phyloP scores from a whole-genome alignment of 331 rosid genomes.

The Ulmus americana region DNA sequence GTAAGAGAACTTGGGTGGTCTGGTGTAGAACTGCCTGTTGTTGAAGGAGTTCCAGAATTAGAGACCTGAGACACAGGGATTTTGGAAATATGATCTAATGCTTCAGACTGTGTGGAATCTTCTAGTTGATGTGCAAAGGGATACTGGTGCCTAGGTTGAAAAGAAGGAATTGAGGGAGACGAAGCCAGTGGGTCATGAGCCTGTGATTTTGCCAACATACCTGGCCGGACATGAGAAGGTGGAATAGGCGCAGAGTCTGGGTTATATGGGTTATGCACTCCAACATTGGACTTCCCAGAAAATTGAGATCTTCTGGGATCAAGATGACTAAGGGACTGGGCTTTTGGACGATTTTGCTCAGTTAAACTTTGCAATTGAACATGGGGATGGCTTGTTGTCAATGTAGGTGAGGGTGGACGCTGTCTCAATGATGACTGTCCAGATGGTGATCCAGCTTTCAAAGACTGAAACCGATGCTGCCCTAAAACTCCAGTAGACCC shows the following conservation, averaged over 20 bases:
- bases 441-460: slow-evolving; percentile 45
- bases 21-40: slow-evolving; percentile 22
- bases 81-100: slow-evolving; percentile 36
- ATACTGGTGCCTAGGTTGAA: slow-evolving; percentile 36
- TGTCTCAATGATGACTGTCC: slow-evolving; percentile 49
- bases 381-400: slow-evolving; percentile 30
- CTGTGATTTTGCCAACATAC: slow-evolving; percentile 41
- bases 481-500: slow-evolving; percentile 44
- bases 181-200: slow-evolving; percentile 43
- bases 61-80: slow-evolving; percentile 27
- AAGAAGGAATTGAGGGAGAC: slow-evolving; percentile 34
- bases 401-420: slow-evolving; percentile 40
- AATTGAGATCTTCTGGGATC: slow-evolving; percentile 42
- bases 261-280: slow-evolving; percentile 33
- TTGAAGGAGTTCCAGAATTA: slow-evolving; percentile 19
- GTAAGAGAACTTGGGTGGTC: slow-evolving; percentile 27
- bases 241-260: slow-evolving; percentile 40
- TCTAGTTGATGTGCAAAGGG: slow-evolving; percentile 34
- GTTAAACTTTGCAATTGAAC: slow-evolving; percentile 43
- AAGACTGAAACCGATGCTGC: slow-evolving; percentile 41
- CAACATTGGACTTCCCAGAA: slow-evolving; percentile 26
- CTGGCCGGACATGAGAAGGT: slow-evolving; percentile 33
- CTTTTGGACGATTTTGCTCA: slow-evolving; percentile 35
- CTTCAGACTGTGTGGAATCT: slow-evolving; percentile 37
- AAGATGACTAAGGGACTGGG: slow-evolving; percentile 25